These are phyloP conservation scores for Colletotrichum filicis DNA, from an alignment of 2,329 filamentous ascomycete species.

Conservation along the genomic window DNA sequence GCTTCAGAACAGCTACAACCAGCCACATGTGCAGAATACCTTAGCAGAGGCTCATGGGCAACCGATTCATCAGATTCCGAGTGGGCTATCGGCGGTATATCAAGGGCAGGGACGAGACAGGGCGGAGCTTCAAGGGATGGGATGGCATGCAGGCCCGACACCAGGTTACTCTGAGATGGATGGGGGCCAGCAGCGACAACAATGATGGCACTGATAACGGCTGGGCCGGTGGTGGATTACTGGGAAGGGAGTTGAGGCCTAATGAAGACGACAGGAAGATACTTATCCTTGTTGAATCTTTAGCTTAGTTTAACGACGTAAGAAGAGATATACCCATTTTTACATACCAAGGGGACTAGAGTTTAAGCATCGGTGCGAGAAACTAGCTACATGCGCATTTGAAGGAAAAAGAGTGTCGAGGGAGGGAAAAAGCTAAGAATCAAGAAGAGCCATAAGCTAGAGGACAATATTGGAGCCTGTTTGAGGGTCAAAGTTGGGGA, in stretches of 20 bases:
- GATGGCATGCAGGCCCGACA: slow-evolving; percentile 50
- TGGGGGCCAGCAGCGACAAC: neutral
- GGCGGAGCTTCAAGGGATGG: slow-evolving; percentile 34
- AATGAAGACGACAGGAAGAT: neutral
- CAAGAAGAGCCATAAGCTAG: too few relatives aligned
- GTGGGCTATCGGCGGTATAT: slow-evolving; percentile 23
- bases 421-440: too few relatives aligned
- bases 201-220: too few relatives aligned
- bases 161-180: slow-evolving; percentile 43
- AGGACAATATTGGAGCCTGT: too few relatives aligned
- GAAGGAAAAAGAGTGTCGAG: too few relatives aligned
- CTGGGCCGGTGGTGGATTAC: too few relatives aligned
- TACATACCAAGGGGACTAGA: too few relatives aligned
- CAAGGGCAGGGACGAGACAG: slow-evolving; percentile 34
- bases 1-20: slow-evolving; percentile 21
- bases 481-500: too few relatives aligned
- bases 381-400: too few relatives aligned
- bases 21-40: neutral
- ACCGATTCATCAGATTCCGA: slow-evolving; percentile 16
- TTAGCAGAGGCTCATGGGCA: slow-evolving; percentile 16
- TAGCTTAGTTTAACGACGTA: too few relatives aligned
- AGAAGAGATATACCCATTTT: too few relatives aligned
- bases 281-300: neutral
- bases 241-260: neutral
- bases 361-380: too few relatives aligned